A percentile compares a stretch with the other conserved stretches of the same genome.
phyloP scores from a whole-genome alignment of 345 rosid species.

The Mercurialis annua region DNA sequence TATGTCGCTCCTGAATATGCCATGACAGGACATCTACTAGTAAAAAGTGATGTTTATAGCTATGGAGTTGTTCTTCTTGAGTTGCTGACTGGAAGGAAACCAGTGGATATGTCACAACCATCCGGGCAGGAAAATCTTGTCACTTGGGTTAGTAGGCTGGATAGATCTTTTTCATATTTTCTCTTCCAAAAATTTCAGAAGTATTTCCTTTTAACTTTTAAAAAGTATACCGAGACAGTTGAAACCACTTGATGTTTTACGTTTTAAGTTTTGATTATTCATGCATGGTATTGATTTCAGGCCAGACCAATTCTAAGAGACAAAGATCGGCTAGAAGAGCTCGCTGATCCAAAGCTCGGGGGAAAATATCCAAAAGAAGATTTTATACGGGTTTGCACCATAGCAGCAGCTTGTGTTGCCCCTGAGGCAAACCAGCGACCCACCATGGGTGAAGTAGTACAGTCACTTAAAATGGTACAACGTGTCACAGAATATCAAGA shows the following conservation, averaged over 20 bases:
- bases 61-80: constrained; percentile 97
- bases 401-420: constrained; percentile 97
- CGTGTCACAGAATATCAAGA: constrained; percentile 76
- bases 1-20: constrained; percentile 99
- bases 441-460: constrained; percentile 98
- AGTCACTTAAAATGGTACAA: constrained; percentile 99
- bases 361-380: constrained; percentile 92
- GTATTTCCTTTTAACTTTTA: background rate
- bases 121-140: constrained; percentile 98
- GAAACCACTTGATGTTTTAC: too few relatives aligned
- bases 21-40: constrained; percentile 97
- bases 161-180: constrained; percentile 1
- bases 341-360: constrained; percentile 71
- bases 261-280: too few relatives aligned
- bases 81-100: constrained; percentile 88
- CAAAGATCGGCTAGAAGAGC: constrained; percentile 87
- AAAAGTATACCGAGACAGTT: background rate
- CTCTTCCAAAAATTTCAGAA: background rate
- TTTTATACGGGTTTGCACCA: constrained; percentile 85
- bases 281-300: constrained; percentile 41
- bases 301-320: constrained; percentile 95
- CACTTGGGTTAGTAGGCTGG: constrained; percentile 70
- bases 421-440: constrained; percentile 95
- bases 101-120: constrained; percentile 98
- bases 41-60: constrained; percentile 97